Base-by-base conservation (phyloP, 805 yeast species). In the Candida pseudoglaebosa region DNA sequence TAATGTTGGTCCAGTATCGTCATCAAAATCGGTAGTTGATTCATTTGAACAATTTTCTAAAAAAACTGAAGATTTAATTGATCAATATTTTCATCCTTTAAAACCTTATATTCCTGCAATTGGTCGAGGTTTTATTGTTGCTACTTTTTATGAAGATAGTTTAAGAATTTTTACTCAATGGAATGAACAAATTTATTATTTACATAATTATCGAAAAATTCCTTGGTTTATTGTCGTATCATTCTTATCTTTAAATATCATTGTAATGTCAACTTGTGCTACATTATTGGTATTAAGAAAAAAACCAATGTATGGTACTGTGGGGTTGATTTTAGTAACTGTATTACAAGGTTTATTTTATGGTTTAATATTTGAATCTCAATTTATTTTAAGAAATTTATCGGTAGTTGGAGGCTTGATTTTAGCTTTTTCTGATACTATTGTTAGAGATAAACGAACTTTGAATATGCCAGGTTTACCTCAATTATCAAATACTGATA, bases 331-430 rank as follows among this genome's bases (percentile, higher is more conserved):
- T 30, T 69, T 73, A 5, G 91, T 89, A 45, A 86, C 91, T 24
- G 54, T 87, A 12, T 60, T 80, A 32, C 99, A 91, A 67, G 96
- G 96, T 4, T 48, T 90, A 10, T 84, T 84, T 43, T 91, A 91
- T 57, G 98, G 98, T 4, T 71, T 90, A 46, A 77, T 87, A 47
- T 79, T 83, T 50, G 95, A 90, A 52, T 71, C 83, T 21, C 77
- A 78, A 42, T 91, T 90, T 65, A 78, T 93, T 52, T 73, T 88
- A 54, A 80, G 97, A 67, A 89, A 88, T 59, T 70, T 90, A 48
- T 83, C 95, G 16, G 91, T 91, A 36, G 82, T 88, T 48, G 99
- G 99, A 33, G 98, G 98, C 5, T 73, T 91, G 46, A 67, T 91
- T 49, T 77, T 91, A 53, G 95, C 91, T 5, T 77, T 88, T 42